Conservation (phyloP, 2,329 filamentous ascomycete species). For the Blumeriella jaapii region DNA sequence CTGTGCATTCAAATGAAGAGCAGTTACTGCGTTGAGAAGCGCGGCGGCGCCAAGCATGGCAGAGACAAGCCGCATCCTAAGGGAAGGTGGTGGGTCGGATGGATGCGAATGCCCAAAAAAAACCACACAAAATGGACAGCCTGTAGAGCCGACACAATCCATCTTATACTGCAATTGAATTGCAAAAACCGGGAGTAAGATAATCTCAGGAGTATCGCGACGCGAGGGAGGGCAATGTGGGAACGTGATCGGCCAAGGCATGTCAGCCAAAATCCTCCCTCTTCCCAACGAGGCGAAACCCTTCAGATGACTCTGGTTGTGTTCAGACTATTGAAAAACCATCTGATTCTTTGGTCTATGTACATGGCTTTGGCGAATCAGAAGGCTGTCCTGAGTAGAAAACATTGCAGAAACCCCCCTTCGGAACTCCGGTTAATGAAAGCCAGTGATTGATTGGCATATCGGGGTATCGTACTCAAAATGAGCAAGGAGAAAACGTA, state of each 20-base stretch:
- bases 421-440: constrained; percentile 4
- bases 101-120: neutral
- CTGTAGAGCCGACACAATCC: neutral
- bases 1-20: constrained; percentile 5
- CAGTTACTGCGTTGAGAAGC: constrained; percentile 8
- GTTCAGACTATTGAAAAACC: constrained; percentile 12
- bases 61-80: constrained; percentile 14
- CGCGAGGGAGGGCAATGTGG: no score
- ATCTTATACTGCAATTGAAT: neutral
- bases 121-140: neutral
- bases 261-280: neutral
- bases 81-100: neutral
- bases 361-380: constrained; percentile 17
- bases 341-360: constrained; percentile 17
- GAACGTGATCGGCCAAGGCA: neutral
- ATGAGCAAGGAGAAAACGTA: constrained; percentile 8
- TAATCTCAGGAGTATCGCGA: no score
- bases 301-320: neutral
- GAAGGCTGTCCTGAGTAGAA: constrained; percentile 9
- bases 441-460: constrained; percentile 2
- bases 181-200: neutral
- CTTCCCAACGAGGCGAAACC: no score
- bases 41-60: constrained; percentile 7
- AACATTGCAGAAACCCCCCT: neutral
- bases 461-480: constrained; percentile 6